Evolutionary conservation across 306 rosid genomes (phyloP), one percentile per base, ranked within the genome.

Genomic region (Prunus mume): DNA sequence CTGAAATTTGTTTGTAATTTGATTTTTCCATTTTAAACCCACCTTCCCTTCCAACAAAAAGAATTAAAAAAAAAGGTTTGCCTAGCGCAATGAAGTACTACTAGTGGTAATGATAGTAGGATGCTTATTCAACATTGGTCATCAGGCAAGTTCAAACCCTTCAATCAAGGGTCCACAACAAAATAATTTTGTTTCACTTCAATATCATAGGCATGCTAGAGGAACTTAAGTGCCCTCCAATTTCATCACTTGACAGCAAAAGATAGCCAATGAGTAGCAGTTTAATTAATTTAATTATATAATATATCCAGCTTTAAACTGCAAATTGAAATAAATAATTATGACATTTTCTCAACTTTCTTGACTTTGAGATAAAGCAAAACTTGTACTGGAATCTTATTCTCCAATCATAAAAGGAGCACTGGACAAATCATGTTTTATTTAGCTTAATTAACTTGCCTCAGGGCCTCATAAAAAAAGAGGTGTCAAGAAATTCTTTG

Each of bases 311-410:
- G 43, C 75, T 67, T 74, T 49, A 19, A 20, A 74, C 38, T 57
- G 24, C 64, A 68, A 60, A 60, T 68, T 24, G n/a, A 28, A 27
- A 22, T 56, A 27, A 22, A n/a, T 8, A 57, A 73, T 70, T 45
- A 61, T 50, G 17, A 38, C 28, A 27, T 12, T 45, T 57, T 38
- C 57, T 62, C 50, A 54, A 54, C 49, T 71, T 54, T 71, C 68
- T 71, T 81, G 78, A 81, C 81, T 76, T 71, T 56, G 20, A 76
- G 74, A 70, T 55, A 80, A 80, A 80, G 76, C 80, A 60, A 80
- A 38, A n/a, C 54, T 41, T 0, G 43, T 38, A 38, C 43, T 38
- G 47, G 60, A 32, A 52, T 75, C 72, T 52, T 28, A 43, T 61
- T 62, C 76, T 49, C 72, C 74, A 76, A 56, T 66, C 56, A 43